Base-by-base conservation (phyloP, 164 flowering plant genomes). In the Sedum album region DNA sequence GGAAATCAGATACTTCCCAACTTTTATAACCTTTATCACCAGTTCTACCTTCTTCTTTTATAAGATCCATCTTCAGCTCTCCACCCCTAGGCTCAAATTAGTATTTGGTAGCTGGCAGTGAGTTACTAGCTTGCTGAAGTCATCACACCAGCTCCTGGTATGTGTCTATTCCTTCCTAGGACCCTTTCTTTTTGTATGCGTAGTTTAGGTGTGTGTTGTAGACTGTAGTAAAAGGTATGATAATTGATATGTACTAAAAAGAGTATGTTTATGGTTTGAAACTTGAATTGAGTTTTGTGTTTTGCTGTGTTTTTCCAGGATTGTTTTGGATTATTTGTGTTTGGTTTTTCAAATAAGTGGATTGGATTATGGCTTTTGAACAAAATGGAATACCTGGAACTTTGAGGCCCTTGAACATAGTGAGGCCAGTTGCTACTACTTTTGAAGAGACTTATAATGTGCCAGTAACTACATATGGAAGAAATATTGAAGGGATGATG, bases 381-480 rank as follows among this genome's bases (percentile, higher is more conserved):
- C 89, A 82, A 62, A 91, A 73, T 69, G 73, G 80, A 9, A 66
- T 82, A 15, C 81, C 87, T 2, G 82, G 77, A 51, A 85, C 85
- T 75, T 81, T 86, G 70, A 77, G 94, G 35, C 92, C 93, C 0
- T 60, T 87, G 70, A 86, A 85, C 70, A 39, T 86, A 57, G 77
- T 77, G 53, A 73, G 85, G 65, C 79, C 73, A 8, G 66, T 76
- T 39, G 72, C 62, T 57, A 14, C 4, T 57, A 57, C 62, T 13
- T 28, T 65, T 15, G 94, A 88, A 9, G 93, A 86, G 62, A 67
- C 84, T 60, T 82, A 78, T 75, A 72, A 81, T 79, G 73, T 74
- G 4, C 75, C 79, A 0, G 73, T 68, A 14, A 31, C 78, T 10
- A 53, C 83, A 0, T 26, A 75, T 0, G 78, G 75, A n/a, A 76